Base-by-base conservation (phyloP, 305 asterid species). In the Fraxinus sp. region DNA sequence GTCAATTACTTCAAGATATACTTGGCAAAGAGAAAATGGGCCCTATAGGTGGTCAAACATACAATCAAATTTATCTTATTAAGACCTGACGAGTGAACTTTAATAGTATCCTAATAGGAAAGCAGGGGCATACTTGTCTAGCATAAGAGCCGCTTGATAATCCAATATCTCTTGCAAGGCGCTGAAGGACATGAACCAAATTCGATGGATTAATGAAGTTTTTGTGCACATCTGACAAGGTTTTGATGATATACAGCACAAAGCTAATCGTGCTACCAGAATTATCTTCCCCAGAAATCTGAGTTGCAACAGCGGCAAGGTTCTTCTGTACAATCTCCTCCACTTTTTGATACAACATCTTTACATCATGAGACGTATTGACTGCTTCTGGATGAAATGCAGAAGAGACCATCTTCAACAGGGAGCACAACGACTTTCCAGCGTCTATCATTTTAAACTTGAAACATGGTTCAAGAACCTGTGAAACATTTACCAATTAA, bases 381-480 rank as follows among this genome's bases (percentile, higher is more conserved):
- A 89, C 85, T 57, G 87, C 91, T 80, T 93, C 98, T 44, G 98
- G 97, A 86, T 98, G 98, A 81, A 95, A 97, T 84, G 99, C 99
- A 86, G 89, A 81, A 81, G 94, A 92, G 76, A 97, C 95, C 99
- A 97, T 97, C 91, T 92, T 97, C 89, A 97, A 86, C 82, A 97
- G 90, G 85, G 97, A 92, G 89, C 99, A 95, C 88, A 97, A 82
- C 22, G 98, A 97, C 88, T 93, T 93, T 84, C 98, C 99, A 86
- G 98, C 99, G 86, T 97, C 99, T 33, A 95, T 93, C 98, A 95
- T 93, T 90, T 97, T 97, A 90, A 92, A 93, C 91, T 93, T 93
- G 93, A 97, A 97, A 88, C 99, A 97, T 73, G 98, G 99, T 87
- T 97, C 99, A 80, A 97, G 93, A 83, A 95, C 95, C 99, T 97